Conservation (phyloP, 2,329 filamentous ascomycete genomes). For the Trichothecium sympodiale region DNA sequence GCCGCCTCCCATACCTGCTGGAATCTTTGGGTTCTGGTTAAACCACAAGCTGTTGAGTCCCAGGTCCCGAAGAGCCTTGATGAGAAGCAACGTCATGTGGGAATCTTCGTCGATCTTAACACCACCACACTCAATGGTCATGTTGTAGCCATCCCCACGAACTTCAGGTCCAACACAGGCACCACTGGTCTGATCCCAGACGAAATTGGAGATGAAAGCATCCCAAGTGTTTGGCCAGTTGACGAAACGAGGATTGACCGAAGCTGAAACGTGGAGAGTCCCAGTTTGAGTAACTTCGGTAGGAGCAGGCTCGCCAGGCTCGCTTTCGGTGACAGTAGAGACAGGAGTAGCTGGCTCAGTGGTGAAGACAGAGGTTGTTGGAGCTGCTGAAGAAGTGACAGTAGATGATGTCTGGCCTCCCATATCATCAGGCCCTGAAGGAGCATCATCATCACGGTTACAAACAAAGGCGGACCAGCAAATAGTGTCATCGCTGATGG, state of each 20-base stretch:
- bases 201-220: constrained; percentile 25
- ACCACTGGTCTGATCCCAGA: constrained; percentile 26
- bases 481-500: constrained; percentile 22
- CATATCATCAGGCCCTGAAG: constrained; percentile 23
- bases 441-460: constrained; percentile 22
- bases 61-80: constrained; percentile 25
- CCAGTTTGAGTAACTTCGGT: constrained; percentile 17
- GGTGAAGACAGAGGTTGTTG: constrained; percentile 21
- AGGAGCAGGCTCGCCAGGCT: constrained; percentile 17
- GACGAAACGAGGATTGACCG: constrained; percentile 25
- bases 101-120: constrained; percentile 25
- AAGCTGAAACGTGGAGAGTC: constrained; percentile 18
- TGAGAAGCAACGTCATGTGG: constrained; percentile 26
- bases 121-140: constrained; percentile 24
- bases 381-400: constrained; percentile 18
- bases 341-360: constrained; percentile 11
- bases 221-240: constrained; percentile 28
- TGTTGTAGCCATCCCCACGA: constrained; percentile 23
- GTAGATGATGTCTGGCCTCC: constrained; percentile 21
- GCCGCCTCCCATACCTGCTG: constrained; percentile 14
- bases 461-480: constrained; percentile 31
- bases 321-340: constrained; percentile 12
- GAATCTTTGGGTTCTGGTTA: constrained; percentile 26
- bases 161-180: constrained; percentile 20
- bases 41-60: constrained; percentile 27